Base-by-base conservation (phyloP, 2,329 filamentous ascomycete genomes). In the Ophiostoma novo-ulmi region DNA sequence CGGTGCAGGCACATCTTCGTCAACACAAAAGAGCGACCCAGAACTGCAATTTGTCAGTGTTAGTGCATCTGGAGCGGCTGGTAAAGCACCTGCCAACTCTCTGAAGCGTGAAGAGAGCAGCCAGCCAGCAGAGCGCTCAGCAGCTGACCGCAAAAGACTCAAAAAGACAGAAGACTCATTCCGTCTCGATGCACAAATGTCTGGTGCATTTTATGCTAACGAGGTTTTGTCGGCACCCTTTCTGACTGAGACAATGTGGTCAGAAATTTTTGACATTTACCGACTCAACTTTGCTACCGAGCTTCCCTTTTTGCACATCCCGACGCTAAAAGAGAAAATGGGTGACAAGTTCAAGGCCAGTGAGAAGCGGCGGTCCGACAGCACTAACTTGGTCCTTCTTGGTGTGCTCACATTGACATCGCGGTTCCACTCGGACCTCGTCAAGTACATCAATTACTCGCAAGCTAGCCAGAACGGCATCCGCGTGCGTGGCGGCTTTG, bases 241-340 rank as follows among this genome's bases (percentile, higher is more conserved):
- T 69, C 80, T 93, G 36, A 91, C 88, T 1, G 82, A 85, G 41
- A 82, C 87, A 68, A 79, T 91, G 5, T 93, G 90, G 90, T 85
- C 85, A 58, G 86, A 91, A 75, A 80, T 92, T 52, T 89, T 91
- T 75, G 86, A 87, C 74, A 86, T 91, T 38, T 92, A 89, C 78
- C 87, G 89, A 75, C 82, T 88, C 61, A 89, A 93, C 76, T 92
- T 89, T 77, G 88, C 88, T 0, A 88, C 89, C 0, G 90, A 92
- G 76, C 82, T 93, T 55, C 87, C 90, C 0, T 93, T 93, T 75
- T 78, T 93, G 8, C 90, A 92, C 76, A 81, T 89, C 5, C 85
- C 87, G 1, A 89, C 86, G 0, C 86, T 92, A 74, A 85, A 84
- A 74, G 82, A 84, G 72, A 82, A 81, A 70, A 80, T 85, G 73